A percentile compares a stretch with the other conserved stretches of the same genome.
phyloP scores from a whole-genome alignment of 2,329 filamentous ascomycete species.

The Aspergillus sergii region DNA sequence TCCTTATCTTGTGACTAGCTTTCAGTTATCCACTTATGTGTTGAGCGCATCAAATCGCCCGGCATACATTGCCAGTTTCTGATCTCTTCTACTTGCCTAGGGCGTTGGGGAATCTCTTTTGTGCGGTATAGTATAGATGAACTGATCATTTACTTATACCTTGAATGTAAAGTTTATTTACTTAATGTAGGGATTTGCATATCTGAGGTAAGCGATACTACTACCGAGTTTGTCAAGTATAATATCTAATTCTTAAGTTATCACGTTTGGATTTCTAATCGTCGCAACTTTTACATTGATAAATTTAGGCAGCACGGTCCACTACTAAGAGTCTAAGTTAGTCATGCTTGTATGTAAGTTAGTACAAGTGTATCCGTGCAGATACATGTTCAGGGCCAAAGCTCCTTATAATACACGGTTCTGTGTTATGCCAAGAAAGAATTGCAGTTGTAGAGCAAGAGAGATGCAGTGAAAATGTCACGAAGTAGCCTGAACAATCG shows the following conservation, averaged over 20 bases:
- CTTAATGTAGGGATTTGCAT: background rate
- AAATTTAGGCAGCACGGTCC: background rate
- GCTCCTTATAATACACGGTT: background rate
- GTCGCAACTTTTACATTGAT: background rate
- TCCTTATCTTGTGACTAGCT: slow-evolving; percentile 24
- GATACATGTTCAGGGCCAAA: background rate
- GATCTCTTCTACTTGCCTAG: slow-evolving; percentile 18
- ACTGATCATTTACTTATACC: slow-evolving; percentile 4
- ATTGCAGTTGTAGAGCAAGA: background rate
- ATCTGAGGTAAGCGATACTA: background rate
- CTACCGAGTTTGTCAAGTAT: background rate
- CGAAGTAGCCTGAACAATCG: background rate
- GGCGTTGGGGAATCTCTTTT: slow-evolving; percentile 31
- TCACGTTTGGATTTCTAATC: background rate
- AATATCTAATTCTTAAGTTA: background rate
- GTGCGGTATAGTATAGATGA: slow-evolving; percentile 32
- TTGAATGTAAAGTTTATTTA: background rate
- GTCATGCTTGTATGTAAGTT: background rate
- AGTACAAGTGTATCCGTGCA: background rate
- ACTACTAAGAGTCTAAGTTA: background rate
- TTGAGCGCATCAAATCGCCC: slow-evolving; percentile 33
- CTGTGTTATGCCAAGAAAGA: background rate
- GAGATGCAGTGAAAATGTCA: background rate
- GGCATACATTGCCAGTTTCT: slow-evolving; percentile 26
- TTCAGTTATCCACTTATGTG: slow-evolving; percentile 32